These are phyloP conservation scores for Nakazawaea pomicola DNA, from an alignment of 805 yeast species.

Conservation along the genomic window DNA sequence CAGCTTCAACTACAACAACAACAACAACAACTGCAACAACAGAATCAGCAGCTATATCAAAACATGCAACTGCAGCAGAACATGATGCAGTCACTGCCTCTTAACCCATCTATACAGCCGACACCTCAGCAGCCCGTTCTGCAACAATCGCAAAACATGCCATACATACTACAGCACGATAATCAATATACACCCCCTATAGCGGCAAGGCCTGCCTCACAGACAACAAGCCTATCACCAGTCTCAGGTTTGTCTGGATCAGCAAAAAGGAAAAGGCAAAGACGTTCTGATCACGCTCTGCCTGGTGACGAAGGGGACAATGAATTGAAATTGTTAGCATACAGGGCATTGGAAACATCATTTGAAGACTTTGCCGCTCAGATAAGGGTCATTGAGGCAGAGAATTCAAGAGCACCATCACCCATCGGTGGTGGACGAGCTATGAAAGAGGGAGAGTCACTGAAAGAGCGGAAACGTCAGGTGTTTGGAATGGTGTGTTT, in stretches of 20 bases:
- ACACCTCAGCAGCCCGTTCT: constrained; percentile 4
- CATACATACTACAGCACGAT: neutral
- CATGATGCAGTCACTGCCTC: too few relatives aligned
- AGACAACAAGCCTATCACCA: too few relatives aligned
- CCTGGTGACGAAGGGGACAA: constrained; percentile 32
- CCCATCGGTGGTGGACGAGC: constrained; percentile 3
- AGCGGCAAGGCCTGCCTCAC: neutral
- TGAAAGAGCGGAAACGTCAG: constrained; percentile 60
- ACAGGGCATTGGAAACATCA: constrained; percentile 27
- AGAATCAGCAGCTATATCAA: constrained; percentile 11
- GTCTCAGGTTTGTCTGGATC: neutral
- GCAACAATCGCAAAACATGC: neutral
- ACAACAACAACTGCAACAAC: constrained; percentile 13
- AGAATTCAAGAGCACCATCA: constrained; percentile 4
- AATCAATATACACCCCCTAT: constrained; percentile 1
- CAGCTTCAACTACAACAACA: constrained; percentile 11
- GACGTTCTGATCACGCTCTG: constrained; percentile 27
- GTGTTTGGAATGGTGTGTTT: constrained; percentile 82
- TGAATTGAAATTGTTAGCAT: constrained; percentile 33
- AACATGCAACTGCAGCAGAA: constrained; percentile 3
- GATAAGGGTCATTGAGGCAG: constrained; percentile 27
- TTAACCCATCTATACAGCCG: constrained; percentile 6
- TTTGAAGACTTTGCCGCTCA: constrained; percentile 30
- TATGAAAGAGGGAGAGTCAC: constrained; percentile 15
- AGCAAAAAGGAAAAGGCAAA: constrained; percentile 21